Evolutionary conservation across 1,284 basidiomycete species (phyloP).

Genomic region (Inonotus obliquus): DNA sequence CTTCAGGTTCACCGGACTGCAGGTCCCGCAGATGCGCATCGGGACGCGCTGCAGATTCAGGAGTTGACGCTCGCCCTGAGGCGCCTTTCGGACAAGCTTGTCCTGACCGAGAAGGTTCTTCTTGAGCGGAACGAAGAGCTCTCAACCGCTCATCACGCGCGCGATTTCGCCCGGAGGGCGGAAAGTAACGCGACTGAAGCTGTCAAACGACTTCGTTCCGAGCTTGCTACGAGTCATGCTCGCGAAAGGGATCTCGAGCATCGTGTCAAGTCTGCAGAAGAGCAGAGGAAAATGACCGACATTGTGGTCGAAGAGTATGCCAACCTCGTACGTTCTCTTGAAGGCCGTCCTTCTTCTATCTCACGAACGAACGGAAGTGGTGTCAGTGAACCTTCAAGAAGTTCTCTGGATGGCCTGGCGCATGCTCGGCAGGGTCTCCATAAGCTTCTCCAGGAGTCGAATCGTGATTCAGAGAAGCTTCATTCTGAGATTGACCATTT

Average conservation of each 20-base stretch:
- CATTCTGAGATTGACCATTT: conserved; percentile 42
- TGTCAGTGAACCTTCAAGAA: not conserved
- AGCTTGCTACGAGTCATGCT: conserved; percentile 42
- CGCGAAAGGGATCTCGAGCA: conserved; percentile 43
- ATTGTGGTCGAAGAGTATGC: conserved; percentile 65
- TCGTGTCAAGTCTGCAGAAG: conserved; percentile 43
- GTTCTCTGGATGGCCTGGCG: conserved; percentile 10
- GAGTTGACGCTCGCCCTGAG: conserved; percentile 64
- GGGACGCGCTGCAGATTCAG: conserved; percentile 47
- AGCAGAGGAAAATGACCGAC: conserved; percentile 57
- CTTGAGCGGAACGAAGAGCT: conserved; percentile 47
- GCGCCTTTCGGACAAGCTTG: conserved; percentile 62
- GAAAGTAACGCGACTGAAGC: conserved; percentile 49
- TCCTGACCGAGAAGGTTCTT: conserved; percentile 50
- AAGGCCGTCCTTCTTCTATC: conserved; percentile 35
- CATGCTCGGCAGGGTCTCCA: conserved; percentile 35
- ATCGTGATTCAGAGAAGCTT: conserved; percentile 41
- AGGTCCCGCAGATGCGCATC: conserved; percentile 31
- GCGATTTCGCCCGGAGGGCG: conserved; percentile 37
- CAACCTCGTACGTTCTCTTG: conserved; percentile 57
- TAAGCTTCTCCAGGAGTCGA: conserved; percentile 46
- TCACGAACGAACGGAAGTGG: not conserved
- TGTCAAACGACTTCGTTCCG: conserved; percentile 43
- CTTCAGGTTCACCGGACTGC: conserved; percentile 47
- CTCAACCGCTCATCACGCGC: conserved; percentile 37